Percentiles rank a stretch among this genome's conserved stretches.
Evolutionary conservation across 768 basidiomycete genomes (phyloP).

Genomic region (Asterophora parasitica): DNA sequence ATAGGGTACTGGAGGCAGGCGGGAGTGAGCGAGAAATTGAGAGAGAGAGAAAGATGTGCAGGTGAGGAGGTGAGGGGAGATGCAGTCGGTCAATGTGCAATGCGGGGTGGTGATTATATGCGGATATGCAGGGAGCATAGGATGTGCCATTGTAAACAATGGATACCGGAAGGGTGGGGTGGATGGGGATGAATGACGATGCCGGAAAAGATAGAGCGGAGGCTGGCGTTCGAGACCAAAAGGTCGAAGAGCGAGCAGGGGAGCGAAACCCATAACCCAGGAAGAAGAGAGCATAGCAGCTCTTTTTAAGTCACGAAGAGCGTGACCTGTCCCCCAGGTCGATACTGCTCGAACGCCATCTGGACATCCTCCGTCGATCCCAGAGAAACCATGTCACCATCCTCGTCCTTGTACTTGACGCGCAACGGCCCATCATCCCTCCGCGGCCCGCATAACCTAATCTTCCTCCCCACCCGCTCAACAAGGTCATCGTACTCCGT

Average conservation of each 20-base stretch:
- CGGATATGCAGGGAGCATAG: conserved; percentile 5
- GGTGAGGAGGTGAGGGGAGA: conserved; percentile 1
- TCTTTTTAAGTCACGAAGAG: conserved; percentile 68
- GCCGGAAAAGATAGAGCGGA: background rate
- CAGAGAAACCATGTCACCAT: conserved; percentile 85
- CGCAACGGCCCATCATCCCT: conserved; percentile 76
- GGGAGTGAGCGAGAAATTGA: background rate
- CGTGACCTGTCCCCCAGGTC: conserved; percentile 76
- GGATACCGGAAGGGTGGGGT: background rate
- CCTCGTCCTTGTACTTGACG: conserved; percentile 89
- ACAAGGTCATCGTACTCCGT: conserved; percentile 83
- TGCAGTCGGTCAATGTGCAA: conserved; percentile 12
- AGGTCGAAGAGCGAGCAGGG: background rate
- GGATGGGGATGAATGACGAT: background rate
- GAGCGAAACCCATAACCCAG: background rate
- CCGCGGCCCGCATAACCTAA: conserved; percentile 82
- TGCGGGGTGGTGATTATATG: conserved; percentile 9
- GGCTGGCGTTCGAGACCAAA: too few species aligned
- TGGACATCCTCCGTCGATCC: conserved; percentile 91
- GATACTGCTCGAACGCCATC: conserved; percentile 86
- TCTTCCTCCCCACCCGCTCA: conserved; percentile 89
- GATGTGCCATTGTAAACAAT: conserved; percentile 1
- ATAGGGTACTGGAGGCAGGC: conserved; percentile 1
- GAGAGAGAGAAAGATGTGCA: background rate
- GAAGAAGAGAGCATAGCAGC: conserved; percentile 11